phyloP scores from a whole-genome alignment of 2,329 filamentous ascomycete species.

The Calonectria multiphialidica region DNA sequence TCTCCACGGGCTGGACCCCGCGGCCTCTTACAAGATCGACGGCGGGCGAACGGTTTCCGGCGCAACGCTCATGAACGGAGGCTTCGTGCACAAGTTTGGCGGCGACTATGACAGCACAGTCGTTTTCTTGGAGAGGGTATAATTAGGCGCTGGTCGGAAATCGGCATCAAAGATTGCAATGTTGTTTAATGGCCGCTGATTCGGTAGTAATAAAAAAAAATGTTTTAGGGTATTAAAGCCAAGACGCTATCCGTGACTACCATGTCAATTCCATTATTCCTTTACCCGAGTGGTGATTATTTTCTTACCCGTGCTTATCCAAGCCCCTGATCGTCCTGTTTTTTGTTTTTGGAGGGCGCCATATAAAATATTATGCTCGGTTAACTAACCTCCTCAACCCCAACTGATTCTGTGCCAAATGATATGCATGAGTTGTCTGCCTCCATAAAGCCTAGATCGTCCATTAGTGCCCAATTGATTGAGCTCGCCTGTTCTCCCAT shows the following conservation, averaged over 20 bases:
- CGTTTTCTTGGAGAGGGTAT: conserved; percentile 62
- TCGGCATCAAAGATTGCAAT: not conserved
- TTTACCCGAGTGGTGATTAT: not conserved
- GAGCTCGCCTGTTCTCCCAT: not conserved
- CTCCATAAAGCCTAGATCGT: not conserved
- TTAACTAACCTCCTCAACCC: not conserved
- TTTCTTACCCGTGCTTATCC: not conserved
- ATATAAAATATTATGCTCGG: not conserved
- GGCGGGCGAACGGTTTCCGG: conserved; percentile 67
- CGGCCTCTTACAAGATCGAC: conserved; percentile 65
- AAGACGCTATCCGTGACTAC: not conserved
- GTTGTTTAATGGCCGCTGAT: not conserved
- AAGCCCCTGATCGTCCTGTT: not conserved
- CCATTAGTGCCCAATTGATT: not conserved
- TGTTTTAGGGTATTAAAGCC: not conserved
- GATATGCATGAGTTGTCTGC: not conserved
- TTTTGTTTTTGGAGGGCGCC: not conserved
- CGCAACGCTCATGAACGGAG: conserved; percentile 72
- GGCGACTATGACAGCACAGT: conserved; percentile 70
- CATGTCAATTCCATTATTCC: not conserved
- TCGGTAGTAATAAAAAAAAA: not conserved
- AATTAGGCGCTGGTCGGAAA: not conserved
- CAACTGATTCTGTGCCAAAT: not conserved
- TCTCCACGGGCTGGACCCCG: conserved; percentile 67
- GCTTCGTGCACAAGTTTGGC: conserved; percentile 64